A percentile compares a stretch with the other conserved stretches of the same genome.
Evolutionary conservation across 2,329 filamentous ascomycete genomes (phyloP).

Genomic region (Sclerotiophoma versabilis): DNA sequence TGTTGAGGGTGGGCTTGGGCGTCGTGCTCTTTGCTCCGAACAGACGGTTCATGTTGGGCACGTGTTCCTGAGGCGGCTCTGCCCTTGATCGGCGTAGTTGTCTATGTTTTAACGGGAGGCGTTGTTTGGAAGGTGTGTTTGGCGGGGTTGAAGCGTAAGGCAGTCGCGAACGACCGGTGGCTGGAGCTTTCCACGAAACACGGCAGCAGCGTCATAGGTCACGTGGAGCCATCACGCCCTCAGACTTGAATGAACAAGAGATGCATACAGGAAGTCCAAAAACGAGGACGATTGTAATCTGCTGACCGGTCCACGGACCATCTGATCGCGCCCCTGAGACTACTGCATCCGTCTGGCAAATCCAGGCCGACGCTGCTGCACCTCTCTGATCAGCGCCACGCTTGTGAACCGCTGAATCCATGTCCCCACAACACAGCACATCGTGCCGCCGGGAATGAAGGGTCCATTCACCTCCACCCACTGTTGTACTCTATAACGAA

Average conservation of each 20-base stretch:
- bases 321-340: slow-evolving; percentile 13
- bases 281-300: neutral
- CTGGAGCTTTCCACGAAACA: slow-evolving; percentile 14
- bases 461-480: slow-evolving; percentile 19
- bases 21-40: slow-evolving; percentile 88
- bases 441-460: slow-evolving; percentile 16
- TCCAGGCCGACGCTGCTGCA: slow-evolving; percentile 14
- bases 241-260: neutral
- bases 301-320: slow-evolving; percentile 7
- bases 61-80: neutral
- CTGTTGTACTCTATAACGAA: slow-evolving; percentile 11
- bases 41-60: slow-evolving; percentile 82
- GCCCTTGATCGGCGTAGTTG: neutral
- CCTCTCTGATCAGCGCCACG: slow-evolving; percentile 18
- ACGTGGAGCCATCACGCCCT: slow-evolving; percentile 1
- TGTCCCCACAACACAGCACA: slow-evolving; percentile 15
- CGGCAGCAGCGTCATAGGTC: slow-evolving; percentile 17
- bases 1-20: slow-evolving; percentile 86
- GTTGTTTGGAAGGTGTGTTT: slow-evolving; percentile 1
- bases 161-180: slow-evolving; percentile 18
- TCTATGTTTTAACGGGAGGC: neutral
- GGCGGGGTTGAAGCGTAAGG: slow-evolving; percentile 16
- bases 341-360: slow-evolving; percentile 10
- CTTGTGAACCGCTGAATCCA: slow-evolving; percentile 17
- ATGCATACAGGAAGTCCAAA: neutral